Percentiles rank a stretch among this genome's conserved stretches.
phyloP scores from a whole-genome alignment of 192 early-diverging fungal genomes.

The Backusella parvicylindrica region DNA sequence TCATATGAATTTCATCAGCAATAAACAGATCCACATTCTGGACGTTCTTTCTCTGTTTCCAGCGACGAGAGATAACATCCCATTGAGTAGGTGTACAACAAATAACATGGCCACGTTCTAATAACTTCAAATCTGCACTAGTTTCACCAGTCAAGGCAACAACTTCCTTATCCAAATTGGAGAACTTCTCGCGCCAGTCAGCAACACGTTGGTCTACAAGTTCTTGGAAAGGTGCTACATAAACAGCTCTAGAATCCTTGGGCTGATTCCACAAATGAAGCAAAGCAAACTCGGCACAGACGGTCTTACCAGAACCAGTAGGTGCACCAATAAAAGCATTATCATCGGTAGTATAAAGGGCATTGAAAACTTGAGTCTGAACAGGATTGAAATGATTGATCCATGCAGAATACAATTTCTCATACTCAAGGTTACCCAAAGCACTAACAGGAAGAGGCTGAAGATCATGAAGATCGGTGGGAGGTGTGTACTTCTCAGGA shows the following conservation, averaged over 20 bases:
- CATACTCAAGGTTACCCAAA: constrained; percentile 72
- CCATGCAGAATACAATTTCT: constrained; percentile 57
- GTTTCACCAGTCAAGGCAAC: constrained; percentile 88
- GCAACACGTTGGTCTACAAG: constrained; percentile 70
- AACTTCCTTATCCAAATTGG: constrained; percentile 76
- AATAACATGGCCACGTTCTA: constrained; percentile 92
- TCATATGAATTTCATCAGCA: constrained; percentile 92
- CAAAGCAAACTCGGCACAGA: constrained; percentile 94
- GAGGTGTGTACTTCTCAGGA: constrained; percentile 90
- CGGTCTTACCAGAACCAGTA: constrained; percentile 92
- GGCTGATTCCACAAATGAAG: constrained; percentile 81
- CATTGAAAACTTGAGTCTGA: constrained; percentile 94
- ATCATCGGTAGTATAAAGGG: constrained; percentile 84
- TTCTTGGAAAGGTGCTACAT: constrained; percentile 87
- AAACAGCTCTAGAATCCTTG: constrained; percentile 72
- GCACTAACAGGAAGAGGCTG: constrained; percentile 84
- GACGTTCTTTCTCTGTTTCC: constrained; percentile 94
- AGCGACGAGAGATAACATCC: constrained; percentile 92
- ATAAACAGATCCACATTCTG: constrained; percentile 87
- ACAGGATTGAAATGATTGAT: constrained; percentile 86
- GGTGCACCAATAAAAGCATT: constrained; percentile 91
- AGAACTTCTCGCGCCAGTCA: constrained; percentile 85
- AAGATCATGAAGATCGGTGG: constrained; percentile 92
- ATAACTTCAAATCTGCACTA: constrained; percentile 81
- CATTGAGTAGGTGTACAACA: constrained; percentile 87